Evolutionary conservation across 2,329 filamentous ascomycete genomes (phyloP), one percentile per base, ranked within the genome.

Genomic region (Zasmidium angulare): DNA sequence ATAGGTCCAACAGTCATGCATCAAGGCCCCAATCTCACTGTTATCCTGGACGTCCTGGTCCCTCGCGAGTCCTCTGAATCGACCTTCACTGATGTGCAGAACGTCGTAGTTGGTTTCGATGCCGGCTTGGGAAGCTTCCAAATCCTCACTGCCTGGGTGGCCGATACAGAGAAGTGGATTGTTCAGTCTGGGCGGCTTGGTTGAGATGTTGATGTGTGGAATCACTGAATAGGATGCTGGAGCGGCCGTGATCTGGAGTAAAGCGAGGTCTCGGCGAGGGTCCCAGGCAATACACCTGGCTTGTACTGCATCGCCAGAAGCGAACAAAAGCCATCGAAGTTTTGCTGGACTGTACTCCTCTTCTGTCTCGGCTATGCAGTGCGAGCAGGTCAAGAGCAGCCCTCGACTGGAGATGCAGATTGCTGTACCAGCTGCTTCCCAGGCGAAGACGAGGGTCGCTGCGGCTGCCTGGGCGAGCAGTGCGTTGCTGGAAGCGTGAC

Each of bases 1-100:
- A 67, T 84, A 84, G 1, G 81, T 84, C 82, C 82, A 84, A 58
- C 79, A 81, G 64, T 80, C 77, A 66, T 84, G 82, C 75, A 76
- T 80, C 63, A 84, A 63, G 0, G 76, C 76, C 1, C 81, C 82
- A 55, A 84, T 84, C 22, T 81, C 78, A 1, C 74, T 75, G 62
- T 83, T 83, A 60, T 84, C 79, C 55, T 83, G 77, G 1, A 73
- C 68, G 65, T 84, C 77, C 53, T 75, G 75, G 2, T 63, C 74
- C 10, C 63, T 55, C 1, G 71, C 72, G 52, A 75, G 71, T 0
- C 80, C 81, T 10, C 72, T 69, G 53, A 77, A 82, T 2, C 55
- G 64, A 0, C 81, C 81, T 47, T 73, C 65, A 46, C 77, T 82
- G 43, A 82, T 69, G 49, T 81, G 76, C 12, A 84, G 62, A 4